Conservation (phyloP, 108 stramenopile species). For the Seminavis robusta region DNA sequence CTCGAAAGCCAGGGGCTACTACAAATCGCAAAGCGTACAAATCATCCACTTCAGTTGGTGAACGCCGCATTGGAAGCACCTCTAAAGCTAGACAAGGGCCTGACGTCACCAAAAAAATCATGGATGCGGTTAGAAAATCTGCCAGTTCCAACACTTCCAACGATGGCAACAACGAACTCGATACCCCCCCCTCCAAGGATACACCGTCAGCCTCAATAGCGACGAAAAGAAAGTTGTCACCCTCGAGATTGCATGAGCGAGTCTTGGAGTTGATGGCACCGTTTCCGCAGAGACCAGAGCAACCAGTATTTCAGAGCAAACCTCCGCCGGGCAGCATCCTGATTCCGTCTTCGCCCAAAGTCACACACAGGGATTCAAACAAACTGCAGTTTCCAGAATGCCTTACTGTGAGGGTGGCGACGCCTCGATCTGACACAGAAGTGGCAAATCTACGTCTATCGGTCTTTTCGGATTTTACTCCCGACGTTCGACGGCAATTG, state of each 20-base stretch:
- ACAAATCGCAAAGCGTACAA: too few species aligned
- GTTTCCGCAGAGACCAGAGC: background rate
- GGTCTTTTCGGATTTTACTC: constrained; percentile 67
- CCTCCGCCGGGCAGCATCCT: background rate
- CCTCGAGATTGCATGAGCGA: background rate
- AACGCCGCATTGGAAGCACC: constrained; percentile 24
- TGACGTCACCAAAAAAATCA: constrained; percentile 5
- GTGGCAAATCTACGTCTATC: constrained; percentile 81
- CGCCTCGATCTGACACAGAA: constrained; percentile 52
- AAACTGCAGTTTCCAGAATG: background rate
- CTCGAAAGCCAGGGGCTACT: too few species aligned
- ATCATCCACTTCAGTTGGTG: constrained; percentile 36
- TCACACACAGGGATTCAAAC: background rate
- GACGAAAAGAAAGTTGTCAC: constrained; percentile 4
- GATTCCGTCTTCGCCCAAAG: background rate
- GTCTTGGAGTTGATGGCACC: background rate
- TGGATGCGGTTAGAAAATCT: constrained; percentile 17
- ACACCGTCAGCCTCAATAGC: background rate
- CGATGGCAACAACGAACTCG: background rate
- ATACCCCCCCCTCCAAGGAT: background rate
- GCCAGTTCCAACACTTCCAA: constrained; percentile 1
- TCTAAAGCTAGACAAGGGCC: constrained; percentile 10
- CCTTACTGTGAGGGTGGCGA: constrained; percentile 38
- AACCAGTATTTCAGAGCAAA: background rate
- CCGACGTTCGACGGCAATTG: constrained; percentile 51